These are phyloP conservation scores for Leccinum imitatum DNA, from an alignment of 768 basidiomycete genomes.

Conservation along the genomic window DNA sequence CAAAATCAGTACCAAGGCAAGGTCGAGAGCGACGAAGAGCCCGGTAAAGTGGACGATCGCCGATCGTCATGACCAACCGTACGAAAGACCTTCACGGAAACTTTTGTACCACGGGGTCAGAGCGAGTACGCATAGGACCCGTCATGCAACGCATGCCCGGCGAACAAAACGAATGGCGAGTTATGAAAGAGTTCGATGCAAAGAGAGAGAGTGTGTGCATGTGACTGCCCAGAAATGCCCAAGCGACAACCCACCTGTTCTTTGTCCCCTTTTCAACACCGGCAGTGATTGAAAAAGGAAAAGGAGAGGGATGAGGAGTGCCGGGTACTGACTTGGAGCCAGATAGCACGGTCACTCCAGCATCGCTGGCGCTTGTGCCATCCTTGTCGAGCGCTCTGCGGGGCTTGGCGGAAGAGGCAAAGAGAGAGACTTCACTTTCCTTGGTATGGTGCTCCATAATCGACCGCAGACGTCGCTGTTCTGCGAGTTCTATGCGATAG, in stretches of 20 bases:
- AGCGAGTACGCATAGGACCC: neutral
- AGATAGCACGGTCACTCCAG: conserved; percentile 2
- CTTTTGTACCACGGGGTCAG: neutral
- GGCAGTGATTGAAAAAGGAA: conserved; percentile 95
- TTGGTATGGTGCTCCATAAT: conserved; percentile 89
- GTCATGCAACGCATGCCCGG: neutral
- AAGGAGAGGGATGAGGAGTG: conserved; percentile 15
- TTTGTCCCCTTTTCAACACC: conserved; percentile 93
- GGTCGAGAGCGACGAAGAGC: neutral
- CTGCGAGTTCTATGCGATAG: conserved; percentile 87
- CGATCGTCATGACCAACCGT: neutral
- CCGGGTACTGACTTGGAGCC: conserved; percentile 19
- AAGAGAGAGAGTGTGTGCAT: neutral
- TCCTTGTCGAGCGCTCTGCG: conserved; percentile 6
- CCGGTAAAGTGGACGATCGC: conserved; percentile 7
- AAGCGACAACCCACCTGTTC: conserved; percentile 64
- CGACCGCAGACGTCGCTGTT: conserved; percentile 84
- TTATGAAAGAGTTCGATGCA: neutral
- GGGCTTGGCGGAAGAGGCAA: conserved; percentile 5
- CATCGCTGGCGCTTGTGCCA: neutral
- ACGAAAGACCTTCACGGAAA: neutral
- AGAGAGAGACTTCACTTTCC: conserved; percentile 42
- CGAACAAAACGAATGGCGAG: neutral
- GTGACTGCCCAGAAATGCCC: neutral
- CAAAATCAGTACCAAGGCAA: neutral